Evolutionary conservation across 495 filamentous ascomycete species (phyloP), one percentile per base, ranked within the genome.

Genomic region (Xylaria curta): DNA sequence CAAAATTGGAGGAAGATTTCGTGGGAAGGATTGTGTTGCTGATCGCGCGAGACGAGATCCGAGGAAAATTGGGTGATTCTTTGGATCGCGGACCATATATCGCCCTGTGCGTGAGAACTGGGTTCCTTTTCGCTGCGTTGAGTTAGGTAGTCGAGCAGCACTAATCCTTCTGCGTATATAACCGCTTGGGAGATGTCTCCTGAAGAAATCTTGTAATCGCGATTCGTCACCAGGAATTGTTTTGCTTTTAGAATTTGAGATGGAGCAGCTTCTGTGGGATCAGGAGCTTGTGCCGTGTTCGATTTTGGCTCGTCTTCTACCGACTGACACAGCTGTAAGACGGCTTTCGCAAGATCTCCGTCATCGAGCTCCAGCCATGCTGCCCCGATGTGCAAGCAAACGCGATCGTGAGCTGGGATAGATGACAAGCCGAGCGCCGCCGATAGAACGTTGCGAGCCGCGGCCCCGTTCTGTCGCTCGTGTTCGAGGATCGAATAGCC

Each of bases 401-500:
- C 3, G 51, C 68, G 74, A 24, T 71, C 56, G 44, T 75, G 67
- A 38, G 19, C 51, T 31, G 63, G 64, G 26, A 76, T 70, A n/a
- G 66, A 40, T 51, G 69, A 21, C 12, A 78, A 69, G 2, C 71
- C 49, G 36, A 71, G 68, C 15, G 77, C 75, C 61, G 90, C 90
- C 13, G 85, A 78, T 76, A 94, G 88, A n/a, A 96, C 88, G 54
- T 87, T 87, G 26, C 86, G 79, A 33, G 92, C 89, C 63, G 86
- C 80, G 7, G 85, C 82, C 0, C 76, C 66, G 61, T 90, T 89
- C 0, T 83, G 85, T 62, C 85, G 86, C 38, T 85, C 84, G 74
- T 84, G 88, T 78, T 97, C 91, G 49, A 94, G 87, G 31, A 94
- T 81, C 4, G 91, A 92, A 72, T 94, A 95, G 0, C 89, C 89